phyloP scores from a whole-genome alignment of 2,329 filamentous ascomycete genomes.

The Epichloe coenophiala region DNA sequence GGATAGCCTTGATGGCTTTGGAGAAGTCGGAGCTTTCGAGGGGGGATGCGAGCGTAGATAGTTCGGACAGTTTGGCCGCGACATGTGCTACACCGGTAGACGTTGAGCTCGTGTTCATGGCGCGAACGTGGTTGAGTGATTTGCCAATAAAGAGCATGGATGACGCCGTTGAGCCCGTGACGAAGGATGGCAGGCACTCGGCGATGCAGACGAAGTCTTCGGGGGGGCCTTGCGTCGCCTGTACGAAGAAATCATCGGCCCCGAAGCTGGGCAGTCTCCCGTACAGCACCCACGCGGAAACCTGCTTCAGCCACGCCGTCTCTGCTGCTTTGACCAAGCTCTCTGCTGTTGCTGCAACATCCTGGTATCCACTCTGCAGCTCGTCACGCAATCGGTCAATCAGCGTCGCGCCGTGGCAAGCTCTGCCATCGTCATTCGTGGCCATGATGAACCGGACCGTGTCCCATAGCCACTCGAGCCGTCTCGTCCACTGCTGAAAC shows the following conservation, averaged over 20 bases:
- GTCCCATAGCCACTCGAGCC: constrained; percentile 76
- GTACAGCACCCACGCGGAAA: constrained; percentile 83
- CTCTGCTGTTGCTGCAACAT: constrained; percentile 65
- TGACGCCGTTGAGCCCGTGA: constrained; percentile 56
- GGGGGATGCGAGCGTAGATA: constrained; percentile 58
- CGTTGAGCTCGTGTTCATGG: constrained; percentile 32
- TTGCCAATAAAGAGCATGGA: constrained; percentile 88
- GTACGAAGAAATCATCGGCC: constrained; percentile 76
- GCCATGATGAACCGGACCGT: constrained; percentile 54
- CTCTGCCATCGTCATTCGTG: constrained; percentile 18
- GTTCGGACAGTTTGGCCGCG: constrained; percentile 52
- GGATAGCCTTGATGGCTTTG: constrained; percentile 59
- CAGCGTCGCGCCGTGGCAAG: constrained; percentile 55
- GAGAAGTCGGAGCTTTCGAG: constrained; percentile 60
- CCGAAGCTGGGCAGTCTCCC: constrained; percentile 69
- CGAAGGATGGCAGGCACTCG: constrained; percentile 63
- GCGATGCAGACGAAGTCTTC: constrained; percentile 46
- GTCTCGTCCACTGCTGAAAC: constrained; percentile 75
- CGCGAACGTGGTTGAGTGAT: constrained; percentile 71
- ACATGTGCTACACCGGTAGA: constrained; percentile 44
- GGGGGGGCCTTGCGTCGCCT: constrained; percentile 27
- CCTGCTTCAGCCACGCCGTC: constrained; percentile 79
- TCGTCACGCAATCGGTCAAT: constrained; percentile 67
- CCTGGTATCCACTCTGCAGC: constrained; percentile 75
- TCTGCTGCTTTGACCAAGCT: constrained; percentile 69